These are phyloP conservation scores for Quercus phellos DNA, from an alignment of 331 rosid species.

Conservation along the genomic window DNA sequence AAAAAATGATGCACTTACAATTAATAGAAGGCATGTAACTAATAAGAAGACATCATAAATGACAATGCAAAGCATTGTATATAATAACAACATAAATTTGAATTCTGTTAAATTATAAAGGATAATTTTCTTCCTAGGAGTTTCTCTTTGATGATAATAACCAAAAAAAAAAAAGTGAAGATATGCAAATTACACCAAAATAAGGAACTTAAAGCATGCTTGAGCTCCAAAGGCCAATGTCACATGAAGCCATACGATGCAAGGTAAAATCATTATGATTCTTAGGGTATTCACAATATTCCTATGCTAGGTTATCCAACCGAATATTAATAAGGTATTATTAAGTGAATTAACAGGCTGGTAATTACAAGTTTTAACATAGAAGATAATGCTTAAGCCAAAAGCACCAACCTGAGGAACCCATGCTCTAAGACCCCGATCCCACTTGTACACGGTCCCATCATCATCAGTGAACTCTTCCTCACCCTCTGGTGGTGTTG, in stretches of 20 bases:
- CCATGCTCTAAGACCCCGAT: slow-evolving; percentile 71
- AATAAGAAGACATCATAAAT: slow-evolving; percentile 4
- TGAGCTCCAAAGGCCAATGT: neutral
- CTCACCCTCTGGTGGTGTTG: slow-evolving; percentile 88
- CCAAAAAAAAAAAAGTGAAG: neutral
- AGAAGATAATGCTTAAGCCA: neutral
- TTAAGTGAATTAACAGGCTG: neutral
- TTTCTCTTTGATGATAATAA: no score
- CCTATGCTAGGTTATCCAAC: neutral
- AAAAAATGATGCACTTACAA: slow-evolving; percentile 13
- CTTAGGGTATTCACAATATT: neutral
- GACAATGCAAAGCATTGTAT: neutral
- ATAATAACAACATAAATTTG: neutral
- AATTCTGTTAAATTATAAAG: neutral
- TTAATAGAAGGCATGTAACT: neutral
- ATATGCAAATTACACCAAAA: no score
- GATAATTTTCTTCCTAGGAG: no score
- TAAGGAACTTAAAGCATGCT: no score
- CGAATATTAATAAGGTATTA: neutral
- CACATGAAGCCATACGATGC: neutral
- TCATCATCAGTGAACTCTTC: slow-evolving; percentile 95
- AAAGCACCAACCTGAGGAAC: slow-evolving; percentile 73
- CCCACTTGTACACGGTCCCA: slow-evolving; percentile 91
- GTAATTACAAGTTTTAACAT: neutral
- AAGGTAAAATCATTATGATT: neutral